A percentile compares a stretch with the other conserved stretches of the same genome.
Evolutionary conservation across 2,329 filamentous ascomycete genomes (phyloP).

Genomic region (Pleomassaria siparia): DNA sequence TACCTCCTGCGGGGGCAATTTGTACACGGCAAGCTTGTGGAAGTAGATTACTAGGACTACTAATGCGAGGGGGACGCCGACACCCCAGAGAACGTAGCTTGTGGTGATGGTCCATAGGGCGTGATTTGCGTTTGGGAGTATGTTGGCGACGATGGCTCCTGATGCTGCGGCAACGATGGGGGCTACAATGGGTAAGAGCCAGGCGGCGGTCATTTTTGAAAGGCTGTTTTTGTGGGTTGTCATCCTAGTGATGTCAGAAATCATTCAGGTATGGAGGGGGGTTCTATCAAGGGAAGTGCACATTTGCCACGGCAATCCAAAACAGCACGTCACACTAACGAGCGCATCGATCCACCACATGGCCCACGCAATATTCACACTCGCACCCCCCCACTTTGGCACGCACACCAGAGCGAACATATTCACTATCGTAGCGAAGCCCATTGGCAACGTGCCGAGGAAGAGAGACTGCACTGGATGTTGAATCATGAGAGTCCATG

Average conservation of each 20-base stretch:
- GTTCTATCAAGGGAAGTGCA: too few species aligned
- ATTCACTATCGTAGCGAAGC: conserved; percentile 66
- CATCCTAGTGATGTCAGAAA: conserved; percentile 20
- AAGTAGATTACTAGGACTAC: conserved; percentile 68
- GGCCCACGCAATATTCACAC: conserved; percentile 48
- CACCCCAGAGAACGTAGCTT: conserved; percentile 69
- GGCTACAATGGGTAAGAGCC: conserved; percentile 66
- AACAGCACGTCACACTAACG: conserved; percentile 46
- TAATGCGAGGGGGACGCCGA: conserved; percentile 61
- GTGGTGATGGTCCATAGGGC: conserved; percentile 62
- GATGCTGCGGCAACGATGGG: conserved; percentile 65
- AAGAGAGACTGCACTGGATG: conserved; percentile 70
- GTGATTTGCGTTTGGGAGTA: conserved; percentile 56
- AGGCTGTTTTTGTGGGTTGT: conserved; percentile 27
- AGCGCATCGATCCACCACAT: conserved; percentile 53
- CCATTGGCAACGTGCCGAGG: conserved; percentile 67
- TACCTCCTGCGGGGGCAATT: conserved; percentile 64
- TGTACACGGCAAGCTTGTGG: conserved; percentile 66
- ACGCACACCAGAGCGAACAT: conserved; percentile 64
- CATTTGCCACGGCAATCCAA: conserved; percentile 33
- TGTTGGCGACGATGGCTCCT: conserved; percentile 62
- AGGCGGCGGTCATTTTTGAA: conserved; percentile 61
- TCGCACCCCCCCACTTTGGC: conserved; percentile 59
- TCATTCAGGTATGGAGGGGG: not conserved
- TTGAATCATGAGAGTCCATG: conserved; percentile 66